Evolutionary conservation across 2,329 filamentous ascomycete genomes (phyloP).

Genomic region (Aphanoascus verrucosus): DNA sequence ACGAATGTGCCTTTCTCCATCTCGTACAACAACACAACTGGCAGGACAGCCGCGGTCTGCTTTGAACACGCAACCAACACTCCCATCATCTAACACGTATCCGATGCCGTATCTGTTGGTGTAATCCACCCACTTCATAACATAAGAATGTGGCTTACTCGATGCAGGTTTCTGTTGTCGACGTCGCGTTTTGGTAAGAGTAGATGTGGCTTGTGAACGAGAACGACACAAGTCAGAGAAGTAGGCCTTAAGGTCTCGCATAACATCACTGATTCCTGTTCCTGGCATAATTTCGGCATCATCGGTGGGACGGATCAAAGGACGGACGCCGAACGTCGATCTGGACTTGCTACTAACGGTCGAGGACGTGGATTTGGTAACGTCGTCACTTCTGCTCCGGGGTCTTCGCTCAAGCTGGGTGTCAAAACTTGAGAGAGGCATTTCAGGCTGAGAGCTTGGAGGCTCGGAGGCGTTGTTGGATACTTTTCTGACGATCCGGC

Average conservation of each 20-base stretch:
- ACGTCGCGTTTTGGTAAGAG: slow-evolving; percentile 18
- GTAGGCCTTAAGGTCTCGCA: slow-evolving; percentile 31
- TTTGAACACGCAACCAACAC: slow-evolving; percentile 42
- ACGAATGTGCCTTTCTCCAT: slow-evolving; percentile 38
- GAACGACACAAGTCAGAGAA: slow-evolving; percentile 28
- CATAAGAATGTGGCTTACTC: slow-evolving; percentile 34
- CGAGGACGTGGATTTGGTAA: slow-evolving; percentile 7
- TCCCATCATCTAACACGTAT: slow-evolving; percentile 42
- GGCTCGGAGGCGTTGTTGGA: not conserved
- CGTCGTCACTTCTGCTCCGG: slow-evolving; percentile 1
- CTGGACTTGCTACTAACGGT: slow-evolving; percentile 13
- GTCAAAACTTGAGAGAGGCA: not conserved
- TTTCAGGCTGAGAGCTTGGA: not conserved
- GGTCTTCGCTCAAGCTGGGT: not conserved
- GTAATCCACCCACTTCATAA: slow-evolving; percentile 46
- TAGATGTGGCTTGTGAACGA: slow-evolving; percentile 11
- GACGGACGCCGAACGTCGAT: slow-evolving; percentile 23
- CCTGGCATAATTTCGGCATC: slow-evolving; percentile 29
- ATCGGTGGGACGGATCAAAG: slow-evolving; percentile 32
- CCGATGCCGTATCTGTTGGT: slow-evolving; percentile 43
- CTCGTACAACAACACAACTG: slow-evolving; percentile 37
- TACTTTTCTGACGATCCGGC: not conserved
- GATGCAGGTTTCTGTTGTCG: slow-evolving; percentile 20
- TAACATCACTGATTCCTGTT: slow-evolving; percentile 32
- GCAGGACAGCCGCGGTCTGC: slow-evolving; percentile 36